Evolutionary conservation across 371 early-diverging fungal species (phyloP).

Genomic region (Sporodiniella umbellata): DNA sequence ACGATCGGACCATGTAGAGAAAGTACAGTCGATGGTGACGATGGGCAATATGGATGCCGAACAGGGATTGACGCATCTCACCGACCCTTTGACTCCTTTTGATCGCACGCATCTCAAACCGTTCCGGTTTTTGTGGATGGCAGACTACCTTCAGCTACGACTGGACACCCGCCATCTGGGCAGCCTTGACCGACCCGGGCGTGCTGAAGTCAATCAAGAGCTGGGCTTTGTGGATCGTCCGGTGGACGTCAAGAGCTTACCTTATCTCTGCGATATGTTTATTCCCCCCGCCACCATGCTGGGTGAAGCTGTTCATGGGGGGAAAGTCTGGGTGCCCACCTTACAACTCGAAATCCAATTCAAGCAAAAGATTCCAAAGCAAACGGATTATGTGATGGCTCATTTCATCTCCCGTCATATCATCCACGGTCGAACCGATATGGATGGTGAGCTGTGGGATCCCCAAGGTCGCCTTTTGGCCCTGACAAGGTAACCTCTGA

Average conservation of each 20-base stretch:
- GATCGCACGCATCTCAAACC: constrained; percentile 14
- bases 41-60: constrained; percentile 46
- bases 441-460: constrained; percentile 41
- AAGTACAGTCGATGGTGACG: constrained; percentile 35
- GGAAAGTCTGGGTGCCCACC: constrained; percentile 40
- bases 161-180: constrained; percentile 7
- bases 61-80: constrained; percentile 23
- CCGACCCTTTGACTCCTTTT: constrained; percentile 22
- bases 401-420: constrained; percentile 37
- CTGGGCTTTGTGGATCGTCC: constrained; percentile 33
- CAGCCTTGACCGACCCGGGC: constrained; percentile 10
- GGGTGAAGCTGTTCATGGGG: constrained; percentile 24
- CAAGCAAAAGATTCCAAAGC: constrained; percentile 23
- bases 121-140: constrained; percentile 28
- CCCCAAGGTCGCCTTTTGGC: constrained; percentile 32
- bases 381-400: constrained; percentile 21
- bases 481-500: constrained; percentile 26
- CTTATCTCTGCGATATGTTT: constrained; percentile 45
- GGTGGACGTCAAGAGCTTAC: constrained; percentile 39
- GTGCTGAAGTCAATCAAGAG: constrained; percentile 28
- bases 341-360: constrained; percentile 48
- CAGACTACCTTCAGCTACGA: constrained; percentile 12
- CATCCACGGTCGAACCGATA: constrained; percentile 39
- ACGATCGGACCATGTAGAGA: constrained; percentile 19
- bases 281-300: constrained; percentile 32